Percentiles rank a stretch among this genome's conserved stretches.
Evolutionary conservation across 495 filamentous ascomycete species (phyloP).

Genomic region (Aspergillus conjunctus): DNA sequence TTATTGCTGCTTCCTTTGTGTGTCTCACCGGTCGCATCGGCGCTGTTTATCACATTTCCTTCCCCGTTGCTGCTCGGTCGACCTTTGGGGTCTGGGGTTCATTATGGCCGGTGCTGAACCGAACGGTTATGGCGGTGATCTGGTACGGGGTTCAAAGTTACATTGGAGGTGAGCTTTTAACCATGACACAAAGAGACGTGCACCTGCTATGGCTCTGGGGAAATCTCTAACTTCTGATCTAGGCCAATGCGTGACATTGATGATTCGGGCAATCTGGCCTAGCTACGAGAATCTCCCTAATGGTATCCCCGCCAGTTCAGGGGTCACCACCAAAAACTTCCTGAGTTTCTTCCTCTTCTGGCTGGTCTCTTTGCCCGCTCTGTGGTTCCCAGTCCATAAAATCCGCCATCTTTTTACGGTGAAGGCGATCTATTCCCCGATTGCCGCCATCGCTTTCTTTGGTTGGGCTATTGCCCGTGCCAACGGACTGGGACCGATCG

Average conservation of each 20-base stretch:
- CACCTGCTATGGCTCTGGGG: not conserved
- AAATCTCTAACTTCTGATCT: conserved; percentile 10
- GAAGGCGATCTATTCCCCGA: conserved; percentile 83
- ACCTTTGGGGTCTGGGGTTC: conserved; percentile 87
- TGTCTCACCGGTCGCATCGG: conserved; percentile 81
- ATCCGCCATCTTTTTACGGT: conserved; percentile 86
- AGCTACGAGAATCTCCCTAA: conserved; percentile 67
- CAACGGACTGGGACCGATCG: conserved; percentile 82
- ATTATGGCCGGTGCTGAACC: conserved; percentile 89
- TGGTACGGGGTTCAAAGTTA: conserved; percentile 83
- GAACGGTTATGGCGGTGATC: conserved; percentile 79
- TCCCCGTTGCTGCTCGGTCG: conserved; percentile 74
- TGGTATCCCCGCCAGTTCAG: conserved; percentile 61
- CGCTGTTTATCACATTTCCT: conserved; percentile 86
- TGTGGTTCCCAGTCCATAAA: conserved; percentile 69
- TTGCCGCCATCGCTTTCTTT: conserved; percentile 83
- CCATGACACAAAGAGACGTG: not conserved
- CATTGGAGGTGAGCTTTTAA: conserved; percentile 64
- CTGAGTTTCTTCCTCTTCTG: conserved; percentile 85
- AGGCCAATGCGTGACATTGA: conserved; percentile 75
- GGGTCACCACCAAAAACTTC: conserved; percentile 75
- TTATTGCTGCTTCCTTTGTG: conserved; percentile 74
- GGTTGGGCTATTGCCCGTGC: conserved; percentile 87
- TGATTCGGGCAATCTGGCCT: conserved; percentile 83
- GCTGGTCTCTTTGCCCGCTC: conserved; percentile 75